Percentiles rank a stretch among this genome's conserved stretches.
Evolutionary conservation across 2,329 filamentous ascomycete genomes (phyloP).

Genomic region (Coniochaeta ligniaria): DNA sequence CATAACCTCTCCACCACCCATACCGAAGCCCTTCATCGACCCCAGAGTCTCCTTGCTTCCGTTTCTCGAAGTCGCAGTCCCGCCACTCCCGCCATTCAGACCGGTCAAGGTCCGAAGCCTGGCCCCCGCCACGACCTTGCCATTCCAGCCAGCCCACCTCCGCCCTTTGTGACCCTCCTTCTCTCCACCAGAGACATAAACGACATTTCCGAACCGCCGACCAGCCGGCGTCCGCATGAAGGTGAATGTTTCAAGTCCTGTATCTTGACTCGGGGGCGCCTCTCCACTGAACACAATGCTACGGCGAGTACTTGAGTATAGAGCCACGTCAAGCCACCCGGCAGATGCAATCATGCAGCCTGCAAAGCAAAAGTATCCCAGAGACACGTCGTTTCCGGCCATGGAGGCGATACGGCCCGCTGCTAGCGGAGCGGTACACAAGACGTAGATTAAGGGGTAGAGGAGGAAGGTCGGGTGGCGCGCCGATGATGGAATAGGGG

Average conservation of each 20-base stretch:
- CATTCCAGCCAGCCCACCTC: constrained; percentile 4
- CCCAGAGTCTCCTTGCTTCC: constrained; percentile 22
- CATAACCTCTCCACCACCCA: constrained; percentile 13
- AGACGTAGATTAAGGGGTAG: constrained; percentile 61
- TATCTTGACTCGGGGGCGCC: constrained; percentile 30
- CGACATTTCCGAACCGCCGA: constrained; percentile 33
- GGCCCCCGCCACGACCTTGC: constrained; percentile 4
- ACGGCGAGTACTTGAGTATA: constrained; percentile 45
- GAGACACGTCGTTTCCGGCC: constrained; percentile 41
- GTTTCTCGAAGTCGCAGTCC: constrained; percentile 7
- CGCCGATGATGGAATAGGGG: constrained; percentile 17
- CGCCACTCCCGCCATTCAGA: constrained; percentile 6
- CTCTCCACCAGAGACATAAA: constrained; percentile 21
- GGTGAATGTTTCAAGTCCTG: constrained; percentile 43
- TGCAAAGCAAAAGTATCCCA: constrained; percentile 51
- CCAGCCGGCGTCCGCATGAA: constrained; percentile 35
- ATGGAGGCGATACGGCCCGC: constrained; percentile 57
- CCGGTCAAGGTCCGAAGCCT: constrained; percentile 6
- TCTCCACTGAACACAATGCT: constrained; percentile 43
- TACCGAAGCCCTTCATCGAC: constrained; percentile 22
- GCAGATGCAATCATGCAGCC: constrained; percentile 52
- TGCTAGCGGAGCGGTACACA: constrained; percentile 62
- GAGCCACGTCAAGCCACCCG: constrained; percentile 45
- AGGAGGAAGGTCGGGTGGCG: constrained; percentile 52
- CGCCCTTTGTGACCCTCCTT: constrained; percentile 3